A percentile compares a stretch with the other conserved stretches of the same genome.
These are phyloP conservation scores for Halophytophthora batemanensis DNA, from an alignment of 352 stramenopile species.

Conservation along the genomic window DNA sequence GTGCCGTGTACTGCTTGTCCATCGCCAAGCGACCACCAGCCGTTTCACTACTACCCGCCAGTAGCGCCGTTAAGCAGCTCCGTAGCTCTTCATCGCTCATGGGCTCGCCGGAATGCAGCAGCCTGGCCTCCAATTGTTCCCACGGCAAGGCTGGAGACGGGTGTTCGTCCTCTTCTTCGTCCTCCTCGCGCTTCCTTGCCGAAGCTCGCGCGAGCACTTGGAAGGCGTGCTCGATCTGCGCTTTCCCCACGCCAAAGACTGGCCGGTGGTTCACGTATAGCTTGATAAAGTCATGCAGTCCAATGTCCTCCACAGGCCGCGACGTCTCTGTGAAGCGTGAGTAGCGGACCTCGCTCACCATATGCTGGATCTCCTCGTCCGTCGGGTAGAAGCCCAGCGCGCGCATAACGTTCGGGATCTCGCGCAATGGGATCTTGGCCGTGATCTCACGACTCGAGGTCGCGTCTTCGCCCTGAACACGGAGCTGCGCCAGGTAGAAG, in stretches of 20 bases:
- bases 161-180: conserved; percentile 5
- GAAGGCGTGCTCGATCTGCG: conserved; percentile 79
- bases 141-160: conserved; percentile 40
- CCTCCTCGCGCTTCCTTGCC: not conserved
- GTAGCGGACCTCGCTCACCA: conserved; percentile 87
- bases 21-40: conserved; percentile 23
- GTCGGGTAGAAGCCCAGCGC: conserved; percentile 92
- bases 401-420: conserved; percentile 92
- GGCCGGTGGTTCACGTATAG: conserved; percentile 93
- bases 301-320: conserved; percentile 61
- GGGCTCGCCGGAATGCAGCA: conserved; percentile 69
- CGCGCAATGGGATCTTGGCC: conserved; percentile 68
- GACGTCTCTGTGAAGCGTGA: conserved; percentile 74
- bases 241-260: conserved; percentile 82
- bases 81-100: conserved; percentile 83
- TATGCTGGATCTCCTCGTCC: conserved; percentile 88
- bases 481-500: conserved; percentile 93
- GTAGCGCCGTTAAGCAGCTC: conserved; percentile 72
- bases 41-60: conserved; percentile 36
- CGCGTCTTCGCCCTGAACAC: conserved; percentile 87
- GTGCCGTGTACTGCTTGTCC: conserved; percentile 50
- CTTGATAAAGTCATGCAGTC: conserved; percentile 79
- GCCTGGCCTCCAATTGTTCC: conserved; percentile 54
- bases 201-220: conserved; percentile 29
- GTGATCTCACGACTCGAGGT: conserved; percentile 70